A percentile compares a stretch with the other conserved stretches of the same genome.
These are phyloP conservation scores for Phaeotremella skinneri DNA, from an alignment of 768 basidiomycete species.

Conservation along the genomic window DNA sequence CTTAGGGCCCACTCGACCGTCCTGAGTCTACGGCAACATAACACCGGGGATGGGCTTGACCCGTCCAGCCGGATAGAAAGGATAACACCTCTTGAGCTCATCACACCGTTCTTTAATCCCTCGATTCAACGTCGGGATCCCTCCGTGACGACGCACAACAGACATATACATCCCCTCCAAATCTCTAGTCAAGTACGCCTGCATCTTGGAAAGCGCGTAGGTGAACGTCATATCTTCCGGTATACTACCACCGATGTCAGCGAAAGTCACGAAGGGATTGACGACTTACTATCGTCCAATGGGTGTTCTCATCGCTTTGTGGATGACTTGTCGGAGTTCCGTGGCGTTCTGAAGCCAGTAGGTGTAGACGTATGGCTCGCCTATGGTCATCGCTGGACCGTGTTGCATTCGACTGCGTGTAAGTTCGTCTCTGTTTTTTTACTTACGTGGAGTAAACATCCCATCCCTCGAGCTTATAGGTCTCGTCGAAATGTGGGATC, in stretches of 20 bases:
- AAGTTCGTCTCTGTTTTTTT: background rate
- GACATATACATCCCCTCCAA: constrained; percentile 26
- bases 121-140: constrained; percentile 24
- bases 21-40: constrained; percentile 1
- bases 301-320: constrained; percentile 32
- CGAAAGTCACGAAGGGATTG: background rate
- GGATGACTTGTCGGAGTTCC: constrained; percentile 30
- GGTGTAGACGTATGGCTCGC: constrained; percentile 48
- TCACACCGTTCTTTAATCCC: constrained; percentile 34
- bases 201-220: constrained; percentile 21
- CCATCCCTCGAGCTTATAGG: constrained; percentile 37
- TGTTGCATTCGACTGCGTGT: constrained; percentile 34
- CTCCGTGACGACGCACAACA: constrained; percentile 20
- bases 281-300: constrained; percentile 45
- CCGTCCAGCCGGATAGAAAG: constrained; percentile 1
- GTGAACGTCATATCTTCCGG: constrained; percentile 42
- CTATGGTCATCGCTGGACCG: constrained; percentile 45
- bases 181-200: constrained; percentile 32
- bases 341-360: constrained; percentile 41
- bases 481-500: constrained; percentile 36
- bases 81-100: constrained; percentile 33
- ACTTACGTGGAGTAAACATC: constrained; percentile 35
- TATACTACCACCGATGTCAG: constrained; percentile 27
- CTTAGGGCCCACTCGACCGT: too few relatives aligned
- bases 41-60: background rate